Conservation (phyloP, 768 basidiomycete species). For the Hysterangium stoloniferum region DNA sequence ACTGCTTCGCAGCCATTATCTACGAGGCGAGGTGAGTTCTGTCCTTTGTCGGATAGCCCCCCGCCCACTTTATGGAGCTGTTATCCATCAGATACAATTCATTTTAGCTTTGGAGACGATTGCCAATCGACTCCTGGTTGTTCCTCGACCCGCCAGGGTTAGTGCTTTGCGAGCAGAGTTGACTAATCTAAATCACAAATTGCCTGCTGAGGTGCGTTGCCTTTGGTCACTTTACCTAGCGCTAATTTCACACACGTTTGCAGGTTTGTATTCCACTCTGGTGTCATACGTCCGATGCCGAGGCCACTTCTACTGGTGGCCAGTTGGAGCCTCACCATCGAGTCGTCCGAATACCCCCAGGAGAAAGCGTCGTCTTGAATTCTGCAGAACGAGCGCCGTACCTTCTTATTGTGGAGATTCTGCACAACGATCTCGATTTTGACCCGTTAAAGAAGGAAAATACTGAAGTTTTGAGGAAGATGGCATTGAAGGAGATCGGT, state of each 20-base stretch:
- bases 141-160: constrained; percentile 90
- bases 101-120: constrained; percentile 85
- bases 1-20: constrained; percentile 80
- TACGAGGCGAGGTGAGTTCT: constrained; percentile 67
- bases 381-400: constrained; percentile 96
- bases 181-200: constrained; percentile 89
- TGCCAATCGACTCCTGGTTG: constrained; percentile 81
- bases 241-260: constrained; percentile 5
- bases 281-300: constrained; percentile 66
- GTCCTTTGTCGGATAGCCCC: neutral
- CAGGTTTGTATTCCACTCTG: constrained; percentile 87
- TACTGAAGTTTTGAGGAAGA: constrained; percentile 75
- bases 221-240: neutral
- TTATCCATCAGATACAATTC: constrained; percentile 63
- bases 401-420: constrained; percentile 84
- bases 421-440: constrained; percentile 87
- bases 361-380: constrained; percentile 95
- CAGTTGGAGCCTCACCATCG: constrained; percentile 75
- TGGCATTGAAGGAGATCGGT: constrained; percentile 50
- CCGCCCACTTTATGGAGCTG: neutral
- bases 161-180: constrained; percentile 95
- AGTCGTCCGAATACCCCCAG: constrained; percentile 94
- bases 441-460: constrained; percentile 79
- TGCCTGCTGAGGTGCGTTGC: constrained; percentile 81
- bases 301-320: constrained; percentile 26